phyloP scores from a whole-genome alignment of 352 stramenopile species.

The Blastocystis sp. region DNA sequence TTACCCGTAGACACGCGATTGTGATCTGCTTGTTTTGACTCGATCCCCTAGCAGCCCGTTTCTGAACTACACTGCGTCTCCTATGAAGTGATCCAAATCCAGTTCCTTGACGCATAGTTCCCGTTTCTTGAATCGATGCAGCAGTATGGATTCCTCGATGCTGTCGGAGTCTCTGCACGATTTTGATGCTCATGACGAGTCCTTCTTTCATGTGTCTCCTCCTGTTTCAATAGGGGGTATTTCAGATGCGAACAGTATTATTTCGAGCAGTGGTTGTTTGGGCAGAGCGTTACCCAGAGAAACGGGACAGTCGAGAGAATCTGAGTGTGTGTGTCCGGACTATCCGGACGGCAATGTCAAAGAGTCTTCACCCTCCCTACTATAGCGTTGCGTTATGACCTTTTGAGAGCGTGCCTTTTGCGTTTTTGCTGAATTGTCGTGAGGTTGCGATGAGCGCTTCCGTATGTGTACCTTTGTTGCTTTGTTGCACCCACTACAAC shows the following conservation, averaged over 20 bases:
- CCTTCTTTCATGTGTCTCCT: not conserved
- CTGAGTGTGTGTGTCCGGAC: not conserved
- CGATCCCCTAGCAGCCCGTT: conserved; percentile 22
- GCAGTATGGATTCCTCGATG: not conserved
- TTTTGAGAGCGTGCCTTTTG: not conserved
- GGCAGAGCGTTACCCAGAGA: no score
- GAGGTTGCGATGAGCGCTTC: not conserved
- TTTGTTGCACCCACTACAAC: conserved; percentile 1
- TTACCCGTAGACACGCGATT: not conserved
- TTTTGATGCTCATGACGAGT: not conserved
- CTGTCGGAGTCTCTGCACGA: not conserved
- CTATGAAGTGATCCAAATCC: not conserved
- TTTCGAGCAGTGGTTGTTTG: not conserved
- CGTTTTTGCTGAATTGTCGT: not conserved
- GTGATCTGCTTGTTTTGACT: not conserved
- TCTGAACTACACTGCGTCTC: not conserved
- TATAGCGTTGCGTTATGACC: not conserved
- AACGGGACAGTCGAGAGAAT: not conserved
- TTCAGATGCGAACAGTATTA: not conserved
- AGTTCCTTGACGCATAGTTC: not conserved
- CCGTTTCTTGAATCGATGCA: not conserved
- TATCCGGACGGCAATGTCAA: not conserved
- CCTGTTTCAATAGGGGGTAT: not conserved
- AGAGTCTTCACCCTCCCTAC: not conserved
- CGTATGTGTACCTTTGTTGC: not conserved